Percentiles rank a stretch among this genome's conserved stretches.
Evolutionary conservation across 129 eudicot genomes (phyloP).

Genomic region (Pittosporum tobira): DNA sequence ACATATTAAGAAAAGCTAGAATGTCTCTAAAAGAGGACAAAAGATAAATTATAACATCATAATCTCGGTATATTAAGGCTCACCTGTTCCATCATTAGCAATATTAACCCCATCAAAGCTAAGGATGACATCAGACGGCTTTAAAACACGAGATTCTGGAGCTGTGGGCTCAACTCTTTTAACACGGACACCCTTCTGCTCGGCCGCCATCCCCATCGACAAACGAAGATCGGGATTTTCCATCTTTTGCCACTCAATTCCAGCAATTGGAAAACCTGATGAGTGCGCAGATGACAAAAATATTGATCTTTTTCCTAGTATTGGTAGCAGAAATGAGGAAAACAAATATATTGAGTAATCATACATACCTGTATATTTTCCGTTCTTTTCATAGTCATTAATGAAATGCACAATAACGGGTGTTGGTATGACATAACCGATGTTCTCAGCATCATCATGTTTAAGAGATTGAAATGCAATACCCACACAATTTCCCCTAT

Average conservation of each 20-base stretch:
- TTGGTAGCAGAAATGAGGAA: neutral
- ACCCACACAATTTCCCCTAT: slow-evolving; percentile 52
- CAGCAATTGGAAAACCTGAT: slow-evolving; percentile 53
- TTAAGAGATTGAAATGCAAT: slow-evolving; percentile 66
- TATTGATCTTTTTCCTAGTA: too few species aligned
- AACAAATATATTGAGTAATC: neutral
- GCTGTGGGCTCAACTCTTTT: slow-evolving; percentile 60
- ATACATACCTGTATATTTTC: slow-evolving; percentile 51
- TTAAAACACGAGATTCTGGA: slow-evolving; percentile 45
- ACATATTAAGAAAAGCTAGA: too few species aligned
- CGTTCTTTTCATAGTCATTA: slow-evolving; percentile 49
- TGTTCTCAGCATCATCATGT: slow-evolving; percentile 58
- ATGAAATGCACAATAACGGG: slow-evolving; percentile 55
- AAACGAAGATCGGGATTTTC: slow-evolving; percentile 55
- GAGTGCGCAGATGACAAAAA: neutral
- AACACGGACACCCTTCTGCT: slow-evolving; percentile 53
- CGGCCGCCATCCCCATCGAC: slow-evolving; percentile 48
- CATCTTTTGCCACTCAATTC: slow-evolving; percentile 63
- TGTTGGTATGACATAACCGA: slow-evolving; percentile 60
- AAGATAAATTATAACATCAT: neutral
- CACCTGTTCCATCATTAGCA: slow-evolving; percentile 68
- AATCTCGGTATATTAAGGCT: neutral
- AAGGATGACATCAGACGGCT: slow-evolving; percentile 45
- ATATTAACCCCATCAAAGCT: slow-evolving; percentile 54
- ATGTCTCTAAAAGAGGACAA: neutral